Percentiles rank a stretch among this genome's conserved stretches.
Conservation (phyloP, 2,329 filamentous ascomycete genomes). For the Dactylellina sp. region DNA sequence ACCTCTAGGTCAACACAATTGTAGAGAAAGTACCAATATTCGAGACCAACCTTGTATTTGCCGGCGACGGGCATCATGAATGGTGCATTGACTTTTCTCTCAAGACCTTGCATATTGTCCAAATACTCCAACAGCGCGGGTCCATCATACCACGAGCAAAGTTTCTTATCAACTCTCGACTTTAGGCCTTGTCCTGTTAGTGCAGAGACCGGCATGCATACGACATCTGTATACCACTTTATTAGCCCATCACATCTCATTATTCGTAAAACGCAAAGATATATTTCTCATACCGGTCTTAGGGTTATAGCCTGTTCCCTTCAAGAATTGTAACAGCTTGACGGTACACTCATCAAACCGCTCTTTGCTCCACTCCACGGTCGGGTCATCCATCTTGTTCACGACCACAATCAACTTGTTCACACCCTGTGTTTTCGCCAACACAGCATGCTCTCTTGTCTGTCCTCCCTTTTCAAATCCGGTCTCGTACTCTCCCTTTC, state of each 20-base stretch:
- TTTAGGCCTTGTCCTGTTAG: slow-evolving; percentile 89
- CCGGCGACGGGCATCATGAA: slow-evolving; percentile 99
- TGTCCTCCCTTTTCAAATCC: slow-evolving; percentile 97
- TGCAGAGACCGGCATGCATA: slow-evolving; percentile 95
- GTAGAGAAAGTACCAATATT: neutral
- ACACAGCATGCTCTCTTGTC: slow-evolving; percentile 95
- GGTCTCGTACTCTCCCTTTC: slow-evolving; percentile 98
- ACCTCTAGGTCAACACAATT: neutral
- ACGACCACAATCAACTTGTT: slow-evolving; percentile 95
- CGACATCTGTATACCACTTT: slow-evolving; percentile 72
- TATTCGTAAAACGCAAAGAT: slow-evolving; percentile 9
- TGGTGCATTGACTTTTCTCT: slow-evolving; percentile 94
- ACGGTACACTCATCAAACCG: slow-evolving; percentile 92
- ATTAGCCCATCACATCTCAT: slow-evolving; percentile 29
- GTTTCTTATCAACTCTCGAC: slow-evolving; percentile 79
- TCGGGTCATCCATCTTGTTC: slow-evolving; percentile 99
- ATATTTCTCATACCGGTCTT: slow-evolving; percentile 71
- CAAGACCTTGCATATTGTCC: slow-evolving; percentile 90
- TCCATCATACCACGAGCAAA: slow-evolving; percentile 85
- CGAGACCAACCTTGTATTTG: slow-evolving; percentile 76
- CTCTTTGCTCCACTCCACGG: slow-evolving; percentile 93
- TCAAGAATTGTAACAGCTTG: slow-evolving; percentile 88
- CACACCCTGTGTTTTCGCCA: slow-evolving; percentile 97
- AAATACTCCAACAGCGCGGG: slow-evolving; percentile 94
- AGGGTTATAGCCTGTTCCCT: slow-evolving; percentile 90